A percentile compares a stretch with the other conserved stretches of the same genome.
phyloP scores from a whole-genome alignment of 495 filamentous ascomycete genomes.

The Penicilliopsis zonata region DNA sequence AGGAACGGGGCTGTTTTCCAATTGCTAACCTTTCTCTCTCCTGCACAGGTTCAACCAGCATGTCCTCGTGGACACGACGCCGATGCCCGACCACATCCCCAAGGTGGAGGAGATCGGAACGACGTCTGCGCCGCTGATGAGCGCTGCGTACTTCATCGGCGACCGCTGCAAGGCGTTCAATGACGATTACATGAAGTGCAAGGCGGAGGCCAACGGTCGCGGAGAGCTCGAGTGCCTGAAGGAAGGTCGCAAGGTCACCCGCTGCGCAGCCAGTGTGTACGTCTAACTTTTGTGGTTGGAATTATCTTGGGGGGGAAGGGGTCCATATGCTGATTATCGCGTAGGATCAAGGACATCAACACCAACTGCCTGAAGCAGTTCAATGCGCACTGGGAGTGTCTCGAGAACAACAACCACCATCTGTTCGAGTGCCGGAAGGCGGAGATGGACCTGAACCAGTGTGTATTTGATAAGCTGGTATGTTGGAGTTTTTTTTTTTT shows the following conservation, averaged over 20 bases:
- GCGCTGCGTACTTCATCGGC: constrained; percentile 95
- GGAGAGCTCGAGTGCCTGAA: constrained; percentile 92
- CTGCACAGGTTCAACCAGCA: constrained; percentile 77
- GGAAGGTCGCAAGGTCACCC: constrained; percentile 90
- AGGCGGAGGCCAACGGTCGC: constrained; percentile 73
- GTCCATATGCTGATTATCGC: background rate
- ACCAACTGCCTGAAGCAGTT: constrained; percentile 86
- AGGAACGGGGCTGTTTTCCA: constrained; percentile 3
- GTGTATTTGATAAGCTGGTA: constrained; percentile 92
- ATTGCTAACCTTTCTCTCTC: background rate
- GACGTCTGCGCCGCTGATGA: constrained; percentile 80
- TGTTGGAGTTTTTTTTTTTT: constrained; percentile 19
- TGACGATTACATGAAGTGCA: constrained; percentile 99
- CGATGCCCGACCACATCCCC: constrained; percentile 83
- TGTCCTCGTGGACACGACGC: constrained; percentile 88
- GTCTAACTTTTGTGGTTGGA: constrained; percentile 20
- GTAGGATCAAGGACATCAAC: constrained; percentile 88
- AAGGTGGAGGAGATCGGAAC: constrained; percentile 83
- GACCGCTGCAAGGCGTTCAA: constrained; percentile 90
- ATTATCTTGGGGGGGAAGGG: background rate
- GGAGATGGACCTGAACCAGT: constrained; percentile 79
- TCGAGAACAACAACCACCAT: constrained; percentile 96
- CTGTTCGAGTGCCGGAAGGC: constrained; percentile 74
- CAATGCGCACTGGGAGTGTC: constrained; percentile 82
- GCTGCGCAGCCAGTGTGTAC: constrained; percentile 93